phyloP scores from a whole-genome alignment of 139 green algal genomes.

The Dunaliella primolecta region DNA sequence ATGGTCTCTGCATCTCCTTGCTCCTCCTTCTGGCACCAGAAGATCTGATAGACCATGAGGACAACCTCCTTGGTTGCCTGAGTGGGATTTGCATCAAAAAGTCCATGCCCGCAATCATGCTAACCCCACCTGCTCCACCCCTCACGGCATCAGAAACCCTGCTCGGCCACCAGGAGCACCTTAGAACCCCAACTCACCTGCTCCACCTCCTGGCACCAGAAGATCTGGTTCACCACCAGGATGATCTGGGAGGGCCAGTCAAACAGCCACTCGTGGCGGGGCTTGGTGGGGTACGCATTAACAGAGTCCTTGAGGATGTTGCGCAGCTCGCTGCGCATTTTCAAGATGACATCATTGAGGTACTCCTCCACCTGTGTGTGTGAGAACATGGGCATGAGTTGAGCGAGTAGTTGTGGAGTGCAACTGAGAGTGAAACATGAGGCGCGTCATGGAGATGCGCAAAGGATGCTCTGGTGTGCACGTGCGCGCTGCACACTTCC shows the following conservation, averaged over 20 bases:
- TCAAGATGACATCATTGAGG: constrained; percentile 80
- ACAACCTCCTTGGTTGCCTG: no score
- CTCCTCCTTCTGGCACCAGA: no score
- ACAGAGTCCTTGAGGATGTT: constrained; percentile 60
- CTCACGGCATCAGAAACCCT: no score
- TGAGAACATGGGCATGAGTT: not conserved
- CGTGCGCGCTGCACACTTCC: no score
- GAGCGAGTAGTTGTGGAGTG: not conserved
- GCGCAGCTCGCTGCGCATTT: constrained; percentile 85
- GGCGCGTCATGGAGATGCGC: not conserved
- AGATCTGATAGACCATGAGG: no score
- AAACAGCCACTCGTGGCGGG: constrained; percentile 80
- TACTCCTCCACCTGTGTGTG: constrained; percentile 75
- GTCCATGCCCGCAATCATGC: no score
- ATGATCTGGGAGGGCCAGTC: constrained; percentile 83
- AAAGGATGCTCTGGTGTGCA: no score
- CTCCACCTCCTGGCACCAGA: constrained; percentile 87
- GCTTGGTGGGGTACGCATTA: constrained; percentile 64
- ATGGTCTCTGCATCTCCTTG: no score
- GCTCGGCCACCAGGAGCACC: no score
- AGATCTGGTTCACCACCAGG: constrained; percentile 91
- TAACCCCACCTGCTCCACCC: no score
- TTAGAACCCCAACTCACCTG: no score
- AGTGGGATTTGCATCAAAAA: no score
- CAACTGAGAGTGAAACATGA: not conserved